These are phyloP conservation scores for Spathaspora boniae DNA, from an alignment of 805 yeast genomes.

Conservation along the genomic window DNA sequence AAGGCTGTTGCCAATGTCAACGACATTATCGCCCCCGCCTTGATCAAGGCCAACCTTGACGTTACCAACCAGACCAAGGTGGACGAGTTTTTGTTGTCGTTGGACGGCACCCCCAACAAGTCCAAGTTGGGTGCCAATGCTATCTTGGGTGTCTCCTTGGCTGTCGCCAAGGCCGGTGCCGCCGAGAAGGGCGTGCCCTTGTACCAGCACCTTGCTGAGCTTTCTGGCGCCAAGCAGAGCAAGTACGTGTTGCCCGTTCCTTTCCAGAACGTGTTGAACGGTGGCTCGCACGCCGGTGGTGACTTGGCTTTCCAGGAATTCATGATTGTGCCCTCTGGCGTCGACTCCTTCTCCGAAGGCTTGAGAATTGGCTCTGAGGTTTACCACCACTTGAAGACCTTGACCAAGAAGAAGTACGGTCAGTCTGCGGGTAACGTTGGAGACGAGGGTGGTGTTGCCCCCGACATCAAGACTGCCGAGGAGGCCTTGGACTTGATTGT, in stretches of 20 bases:
- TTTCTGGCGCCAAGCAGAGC: slow-evolving; percentile 66
- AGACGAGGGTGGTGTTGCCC: slow-evolving; percentile 99
- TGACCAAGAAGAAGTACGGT: slow-evolving; percentile 94
- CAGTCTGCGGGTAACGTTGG: slow-evolving; percentile 99
- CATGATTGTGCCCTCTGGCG: slow-evolving; percentile 97
- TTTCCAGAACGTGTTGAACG: slow-evolving; percentile 97
- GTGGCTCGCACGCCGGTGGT: slow-evolving; percentile 99
- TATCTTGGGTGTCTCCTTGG: slow-evolving; percentile 95
- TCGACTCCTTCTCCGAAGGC: slow-evolving; percentile 89
- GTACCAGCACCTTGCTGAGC: slow-evolving; percentile 83
- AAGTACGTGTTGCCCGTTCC: slow-evolving; percentile 98
- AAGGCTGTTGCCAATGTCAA: slow-evolving; percentile 97
- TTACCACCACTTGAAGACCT: slow-evolving; percentile 91
- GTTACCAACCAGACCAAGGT: slow-evolving; percentile 82
- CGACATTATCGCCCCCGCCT: slow-evolving; percentile 91
- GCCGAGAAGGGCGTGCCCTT: slow-evolving; percentile 92
- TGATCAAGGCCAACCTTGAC: slow-evolving; percentile 74
- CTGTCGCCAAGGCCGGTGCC: slow-evolving; percentile 97
- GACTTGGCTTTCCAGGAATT: slow-evolving; percentile 98
- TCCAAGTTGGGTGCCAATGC: slow-evolving; percentile 98
- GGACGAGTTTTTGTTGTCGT: slow-evolving; percentile 78
- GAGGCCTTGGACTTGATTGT: slow-evolving; percentile 96
- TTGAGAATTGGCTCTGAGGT: slow-evolving; percentile 96
- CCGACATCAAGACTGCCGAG: slow-evolving; percentile 89
- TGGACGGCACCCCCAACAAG: slow-evolving; percentile 98